phyloP scores from a whole-genome alignment of 768 basidiomycete species.

The Russula compacta region DNA sequence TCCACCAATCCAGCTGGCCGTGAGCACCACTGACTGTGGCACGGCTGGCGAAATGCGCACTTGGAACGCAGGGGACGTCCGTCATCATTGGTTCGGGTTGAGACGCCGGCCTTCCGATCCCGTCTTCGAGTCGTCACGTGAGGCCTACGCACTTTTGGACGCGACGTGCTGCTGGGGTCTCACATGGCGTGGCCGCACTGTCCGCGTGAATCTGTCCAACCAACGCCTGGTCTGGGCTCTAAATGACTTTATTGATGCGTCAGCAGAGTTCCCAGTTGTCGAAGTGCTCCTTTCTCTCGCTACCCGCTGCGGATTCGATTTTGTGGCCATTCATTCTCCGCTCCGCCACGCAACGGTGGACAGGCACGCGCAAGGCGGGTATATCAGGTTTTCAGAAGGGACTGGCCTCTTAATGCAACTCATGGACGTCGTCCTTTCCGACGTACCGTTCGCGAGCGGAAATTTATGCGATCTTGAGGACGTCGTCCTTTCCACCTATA shows the following conservation, averaged over 20 bases:
- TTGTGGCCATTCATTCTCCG: background rate
- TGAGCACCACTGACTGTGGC: background rate
- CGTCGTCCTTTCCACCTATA: constrained; percentile 10
- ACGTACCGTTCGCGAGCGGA: background rate
- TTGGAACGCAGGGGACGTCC: background rate
- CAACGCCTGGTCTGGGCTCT: constrained; percentile 14
- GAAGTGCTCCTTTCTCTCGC: constrained; percentile 15
- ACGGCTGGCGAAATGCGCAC: constrained; percentile 5
- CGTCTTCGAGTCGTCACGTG: constrained; percentile 7
- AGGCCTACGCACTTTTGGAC: constrained; percentile 16
- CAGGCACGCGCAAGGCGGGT: background rate
- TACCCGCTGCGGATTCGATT: constrained; percentile 14
- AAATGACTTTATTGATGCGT: constrained; percentile 6
- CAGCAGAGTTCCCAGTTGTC: constrained; percentile 4
- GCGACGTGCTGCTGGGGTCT: constrained; percentile 18
- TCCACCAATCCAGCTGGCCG: constrained; percentile 5
- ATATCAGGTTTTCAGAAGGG: constrained; percentile 11
- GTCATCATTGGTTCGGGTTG: constrained; percentile 5
- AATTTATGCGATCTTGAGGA: constrained; percentile 5
- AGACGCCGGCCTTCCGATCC: constrained; percentile 4
- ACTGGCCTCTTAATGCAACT: constrained; percentile 7
- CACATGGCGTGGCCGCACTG: constrained; percentile 13
- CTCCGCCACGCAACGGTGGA: background rate
- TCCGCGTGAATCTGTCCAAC: constrained; percentile 11
- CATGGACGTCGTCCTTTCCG: constrained; percentile 14